Evolutionary conservation across 2,329 filamentous ascomycete genomes (phyloP).

Genomic region (Mycogone perniciosa): DNA sequence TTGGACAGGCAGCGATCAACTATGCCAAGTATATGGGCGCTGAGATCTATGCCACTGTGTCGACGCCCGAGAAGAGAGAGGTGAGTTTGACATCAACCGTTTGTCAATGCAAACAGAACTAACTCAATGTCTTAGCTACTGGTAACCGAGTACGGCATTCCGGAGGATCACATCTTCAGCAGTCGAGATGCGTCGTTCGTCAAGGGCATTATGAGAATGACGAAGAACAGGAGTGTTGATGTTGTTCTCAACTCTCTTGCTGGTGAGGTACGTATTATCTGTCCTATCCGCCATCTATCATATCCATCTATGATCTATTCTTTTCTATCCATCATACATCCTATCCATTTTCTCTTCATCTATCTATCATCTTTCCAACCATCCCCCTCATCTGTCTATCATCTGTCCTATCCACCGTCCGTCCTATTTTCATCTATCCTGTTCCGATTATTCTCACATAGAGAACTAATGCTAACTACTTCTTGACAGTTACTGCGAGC

Average conservation of each 20-base stretch:
- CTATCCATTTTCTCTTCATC: too few species aligned
- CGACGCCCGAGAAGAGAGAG: slow-evolving; percentile 20
- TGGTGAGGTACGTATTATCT: slow-evolving; percentile 15
- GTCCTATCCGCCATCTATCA: too few species aligned
- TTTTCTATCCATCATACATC: too few species aligned
- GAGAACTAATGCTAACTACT: not conserved
- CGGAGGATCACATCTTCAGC: slow-evolving; percentile 25
- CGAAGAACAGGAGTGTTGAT: slow-evolving; percentile 24
- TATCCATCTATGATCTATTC: too few species aligned
- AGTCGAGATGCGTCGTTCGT: slow-evolving; percentile 23
- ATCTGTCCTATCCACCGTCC: too few species aligned
- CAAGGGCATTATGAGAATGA: slow-evolving; percentile 20
- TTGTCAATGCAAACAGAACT: not conserved
- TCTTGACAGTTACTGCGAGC: slow-evolving; percentile 14
- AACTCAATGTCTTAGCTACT: slow-evolving; percentile 17
- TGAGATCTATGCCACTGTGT: slow-evolving; percentile 24
- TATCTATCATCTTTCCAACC: too few species aligned
- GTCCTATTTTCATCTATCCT: not conserved
- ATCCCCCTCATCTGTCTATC: too few species aligned
- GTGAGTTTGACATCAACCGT: slow-evolving; percentile 15
- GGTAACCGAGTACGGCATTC: slow-evolving; percentile 22
- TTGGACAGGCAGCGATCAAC: slow-evolving; percentile 27
- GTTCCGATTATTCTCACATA: not conserved
- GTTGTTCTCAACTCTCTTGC: slow-evolving; percentile 25
- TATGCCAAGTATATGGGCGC: slow-evolving; percentile 20